Evolutionary conservation across 2,329 filamentous ascomycete genomes (phyloP).

Genomic region (Colletotrichum brevisporum): DNA sequence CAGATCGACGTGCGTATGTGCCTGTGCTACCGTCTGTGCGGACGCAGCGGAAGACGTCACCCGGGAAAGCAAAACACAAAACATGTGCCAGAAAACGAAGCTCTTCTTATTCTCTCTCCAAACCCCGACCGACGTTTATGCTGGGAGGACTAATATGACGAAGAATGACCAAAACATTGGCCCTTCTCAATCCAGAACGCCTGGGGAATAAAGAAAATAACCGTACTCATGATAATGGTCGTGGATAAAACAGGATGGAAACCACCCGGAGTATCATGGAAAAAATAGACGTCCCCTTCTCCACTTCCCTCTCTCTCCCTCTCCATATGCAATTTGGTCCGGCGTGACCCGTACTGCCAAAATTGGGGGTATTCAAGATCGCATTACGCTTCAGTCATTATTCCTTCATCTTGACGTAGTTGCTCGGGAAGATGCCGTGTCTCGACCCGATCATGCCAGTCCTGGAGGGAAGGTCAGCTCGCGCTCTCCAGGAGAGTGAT

Average conservation of each 20-base stretch:
- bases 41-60: not conserved
- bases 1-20: conserved; percentile 9
- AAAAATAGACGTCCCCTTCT: conserved; percentile 14
- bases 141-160: conserved; percentile 15
- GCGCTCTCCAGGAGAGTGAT: not conserved
- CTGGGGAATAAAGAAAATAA: conserved; percentile 8
- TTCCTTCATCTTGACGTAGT: conserved; percentile 77
- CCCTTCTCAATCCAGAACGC: conserved; percentile 30
- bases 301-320: not conserved
- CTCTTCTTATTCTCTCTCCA: conserved; percentile 2
- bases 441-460: conserved; percentile 88
- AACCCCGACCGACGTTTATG: conserved; percentile 25
- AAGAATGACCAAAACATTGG: not conserved
- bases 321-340: conserved; percentile 11
- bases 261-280: conserved; percentile 38
- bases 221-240: conserved; percentile 28
- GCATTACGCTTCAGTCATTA: conserved; percentile 44
- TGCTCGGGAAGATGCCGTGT: conserved; percentile 94
- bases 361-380: conserved; percentile 23
- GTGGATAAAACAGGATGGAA: conserved; percentile 30
- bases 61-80: not conserved
- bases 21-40: conserved; percentile 19
- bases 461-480: conserved; percentile 59
- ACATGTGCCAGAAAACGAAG: not conserved
- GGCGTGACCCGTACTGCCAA: conserved; percentile 11